phyloP scores from a whole-genome alignment of 441 rosid species.

The Arabidopsis lyrata region DNA sequence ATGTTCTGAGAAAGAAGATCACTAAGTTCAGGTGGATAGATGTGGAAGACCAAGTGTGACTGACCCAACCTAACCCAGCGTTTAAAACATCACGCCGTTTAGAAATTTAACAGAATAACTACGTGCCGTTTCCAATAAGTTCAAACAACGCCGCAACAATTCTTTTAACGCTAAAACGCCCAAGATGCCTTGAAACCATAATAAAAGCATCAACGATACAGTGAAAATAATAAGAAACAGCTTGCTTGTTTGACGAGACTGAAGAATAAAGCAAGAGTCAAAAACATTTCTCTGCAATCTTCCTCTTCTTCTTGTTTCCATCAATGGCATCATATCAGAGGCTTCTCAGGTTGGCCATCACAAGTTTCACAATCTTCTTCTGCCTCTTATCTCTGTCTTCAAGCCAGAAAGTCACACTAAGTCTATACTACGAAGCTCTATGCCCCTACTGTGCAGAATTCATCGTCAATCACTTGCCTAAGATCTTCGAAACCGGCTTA shows the following conservation, averaged over 20 bases:
- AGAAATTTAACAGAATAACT: neutral
- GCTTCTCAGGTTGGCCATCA: conserved; percentile 26
- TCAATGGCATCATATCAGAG: conserved; percentile 39
- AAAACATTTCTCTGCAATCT: neutral
- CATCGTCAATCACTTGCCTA: conserved; percentile 65
- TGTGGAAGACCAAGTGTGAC: conserved; percentile 37
- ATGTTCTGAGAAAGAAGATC: neutral
- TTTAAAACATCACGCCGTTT: conserved; percentile 21
- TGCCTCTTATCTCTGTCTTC: conserved; percentile 33
- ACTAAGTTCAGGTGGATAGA: conserved; percentile 33
- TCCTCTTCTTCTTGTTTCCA: conserved; percentile 10
- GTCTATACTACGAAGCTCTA: conserved; percentile 74
- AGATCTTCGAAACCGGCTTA: conserved; percentile 59
- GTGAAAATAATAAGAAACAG: conserved; percentile 2
- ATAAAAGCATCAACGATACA: neutral
- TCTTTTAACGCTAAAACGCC: conserved; percentile 1
- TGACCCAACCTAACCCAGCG: neutral
- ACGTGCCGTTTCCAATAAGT: neutral
- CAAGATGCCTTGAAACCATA: neutral
- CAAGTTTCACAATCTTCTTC: conserved; percentile 23
- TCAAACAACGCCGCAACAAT: neutral
- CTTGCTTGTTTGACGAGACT: conserved; percentile 30
- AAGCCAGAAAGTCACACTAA: conserved; percentile 52
- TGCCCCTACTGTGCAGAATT: conserved; percentile 79
- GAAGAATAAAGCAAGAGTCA: conserved; percentile 25